Evolutionary conservation across 495 filamentous ascomycete genomes (phyloP).

Genomic region (Talaromyces proteolyticus): DNA sequence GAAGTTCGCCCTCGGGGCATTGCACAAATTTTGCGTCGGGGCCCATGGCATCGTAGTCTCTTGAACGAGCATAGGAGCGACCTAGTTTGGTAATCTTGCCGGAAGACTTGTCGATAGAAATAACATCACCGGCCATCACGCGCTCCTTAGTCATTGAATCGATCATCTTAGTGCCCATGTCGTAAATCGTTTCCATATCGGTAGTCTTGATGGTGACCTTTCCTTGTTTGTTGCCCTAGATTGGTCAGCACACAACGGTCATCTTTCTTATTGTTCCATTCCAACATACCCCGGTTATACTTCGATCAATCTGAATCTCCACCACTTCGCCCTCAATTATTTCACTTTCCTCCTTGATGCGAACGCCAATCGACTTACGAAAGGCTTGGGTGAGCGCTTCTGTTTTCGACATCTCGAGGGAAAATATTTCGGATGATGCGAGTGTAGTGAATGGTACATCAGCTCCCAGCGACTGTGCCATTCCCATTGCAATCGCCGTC

Average conservation of each 20-base stretch:
- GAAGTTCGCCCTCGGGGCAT: conserved; percentile 96
- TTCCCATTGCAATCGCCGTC: conserved; percentile 97
- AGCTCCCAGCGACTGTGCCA: conserved; percentile 89
- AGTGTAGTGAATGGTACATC: conserved; percentile 97
- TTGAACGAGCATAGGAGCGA: conserved; percentile 83
- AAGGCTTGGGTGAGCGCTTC: conserved; percentile 97
- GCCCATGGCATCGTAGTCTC: conserved; percentile 99
- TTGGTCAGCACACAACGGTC: conserved; percentile 1
- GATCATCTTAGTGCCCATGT: conserved; percentile 99
- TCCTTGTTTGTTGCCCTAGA: conserved; percentile 82
- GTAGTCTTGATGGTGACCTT: conserved; percentile 99
- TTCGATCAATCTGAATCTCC: conserved; percentile 97
- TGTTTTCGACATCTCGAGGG: conserved; percentile 97
- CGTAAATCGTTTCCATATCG: conserved; percentile 99
- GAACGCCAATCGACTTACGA: conserved; percentile 90
- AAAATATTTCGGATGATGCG: conserved; percentile 94
- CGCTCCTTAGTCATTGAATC: conserved; percentile 98
- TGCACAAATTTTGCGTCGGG: conserved; percentile 97
- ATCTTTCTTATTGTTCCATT: not conserved
- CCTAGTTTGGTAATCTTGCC: conserved; percentile 97
- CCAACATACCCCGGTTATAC: conserved; percentile 73
- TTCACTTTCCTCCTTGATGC: conserved; percentile 97
- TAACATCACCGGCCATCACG: conserved; percentile 96
- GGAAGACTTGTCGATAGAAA: conserved; percentile 95
- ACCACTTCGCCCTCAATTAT: conserved; percentile 99